Conservation (phyloP, 78 protist species). For the Dictyostelium brefeldianum region DNA sequence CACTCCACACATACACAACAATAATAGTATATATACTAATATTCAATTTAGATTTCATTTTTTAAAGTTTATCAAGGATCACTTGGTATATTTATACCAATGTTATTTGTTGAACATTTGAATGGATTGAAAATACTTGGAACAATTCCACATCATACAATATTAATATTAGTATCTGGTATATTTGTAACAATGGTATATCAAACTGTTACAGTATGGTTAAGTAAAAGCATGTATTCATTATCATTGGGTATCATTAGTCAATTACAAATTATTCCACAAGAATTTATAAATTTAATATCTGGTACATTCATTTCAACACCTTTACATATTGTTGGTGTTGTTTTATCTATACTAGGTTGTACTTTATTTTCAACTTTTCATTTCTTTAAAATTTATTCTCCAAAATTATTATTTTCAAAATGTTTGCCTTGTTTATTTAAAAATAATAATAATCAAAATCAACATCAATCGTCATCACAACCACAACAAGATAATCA, state of each 20-base stretch:
- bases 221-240: constrained; percentile 52
- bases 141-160: neutral
- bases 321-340: constrained; percentile 52
- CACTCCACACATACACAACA: too few relatives aligned
- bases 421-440: neutral
- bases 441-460: neutral
- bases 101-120: constrained; percentile 23
- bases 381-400: constrained; percentile 24
- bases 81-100: constrained; percentile 30
- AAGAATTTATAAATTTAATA: constrained; percentile 19
- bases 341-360: constrained; percentile 15
- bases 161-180: constrained; percentile 39
- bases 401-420: neutral
- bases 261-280: constrained; percentile 65
- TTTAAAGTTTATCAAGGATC: constrained; percentile 55
- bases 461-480: too few relatives aligned
- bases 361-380: constrained; percentile 22
- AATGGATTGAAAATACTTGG: constrained; percentile 20
- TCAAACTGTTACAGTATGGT: constrained; percentile 46
- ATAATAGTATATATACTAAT: too few relatives aligned
- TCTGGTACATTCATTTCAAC: neutral
- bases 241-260: constrained; percentile 49
- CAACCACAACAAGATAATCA: too few relatives aligned
- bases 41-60: constrained; percentile 27
- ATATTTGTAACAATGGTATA: constrained; percentile 54